Conservation (phyloP, 345 rosid species). For the Erodium maritimum region DNA sequence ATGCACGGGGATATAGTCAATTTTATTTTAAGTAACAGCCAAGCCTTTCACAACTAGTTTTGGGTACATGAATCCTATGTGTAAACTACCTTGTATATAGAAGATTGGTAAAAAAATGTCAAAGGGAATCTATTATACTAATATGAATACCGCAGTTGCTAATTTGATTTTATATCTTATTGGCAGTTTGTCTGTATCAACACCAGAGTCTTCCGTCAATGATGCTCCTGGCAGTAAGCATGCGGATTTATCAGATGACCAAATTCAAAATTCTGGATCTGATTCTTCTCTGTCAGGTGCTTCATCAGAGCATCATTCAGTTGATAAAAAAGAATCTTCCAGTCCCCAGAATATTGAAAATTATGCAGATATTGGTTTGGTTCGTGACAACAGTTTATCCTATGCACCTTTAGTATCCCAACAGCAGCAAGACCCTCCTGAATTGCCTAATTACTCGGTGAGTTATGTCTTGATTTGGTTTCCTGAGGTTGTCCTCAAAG, state of each 20-base stretch:
- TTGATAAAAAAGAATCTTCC: slow-evolving; percentile 38
- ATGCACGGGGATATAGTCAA: no score
- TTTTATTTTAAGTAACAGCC: no score
- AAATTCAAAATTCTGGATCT: slow-evolving; percentile 41
- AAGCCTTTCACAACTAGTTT: no score
- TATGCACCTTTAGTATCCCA: slow-evolving; percentile 46
- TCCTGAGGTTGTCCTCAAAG: neutral
- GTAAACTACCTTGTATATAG: neutral
- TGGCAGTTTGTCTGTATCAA: slow-evolving; percentile 39
- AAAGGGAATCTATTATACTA: neutral
- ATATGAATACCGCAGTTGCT: neutral
- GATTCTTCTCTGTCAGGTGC: slow-evolving; percentile 46
- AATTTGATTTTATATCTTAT: slow-evolving; percentile 6
- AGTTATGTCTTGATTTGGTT: slow-evolving; percentile 16
- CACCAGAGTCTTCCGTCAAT: slow-evolving; percentile 31
- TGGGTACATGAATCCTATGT: neutral
- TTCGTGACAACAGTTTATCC: slow-evolving; percentile 36
- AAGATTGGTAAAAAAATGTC: no score
- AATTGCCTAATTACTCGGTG: slow-evolving; percentile 48
- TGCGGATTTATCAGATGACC: slow-evolving; percentile 35
- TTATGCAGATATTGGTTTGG: slow-evolving; percentile 47
- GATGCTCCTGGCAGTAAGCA: slow-evolving; percentile 32
- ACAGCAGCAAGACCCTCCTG: slow-evolving; percentile 56
- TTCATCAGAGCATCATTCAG: slow-evolving; percentile 40
- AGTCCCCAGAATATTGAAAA: slow-evolving; percentile 47